Evolutionary conservation across 23 red algal genomes (phyloP).

Genomic region (Agarophyton chilense): DNA sequence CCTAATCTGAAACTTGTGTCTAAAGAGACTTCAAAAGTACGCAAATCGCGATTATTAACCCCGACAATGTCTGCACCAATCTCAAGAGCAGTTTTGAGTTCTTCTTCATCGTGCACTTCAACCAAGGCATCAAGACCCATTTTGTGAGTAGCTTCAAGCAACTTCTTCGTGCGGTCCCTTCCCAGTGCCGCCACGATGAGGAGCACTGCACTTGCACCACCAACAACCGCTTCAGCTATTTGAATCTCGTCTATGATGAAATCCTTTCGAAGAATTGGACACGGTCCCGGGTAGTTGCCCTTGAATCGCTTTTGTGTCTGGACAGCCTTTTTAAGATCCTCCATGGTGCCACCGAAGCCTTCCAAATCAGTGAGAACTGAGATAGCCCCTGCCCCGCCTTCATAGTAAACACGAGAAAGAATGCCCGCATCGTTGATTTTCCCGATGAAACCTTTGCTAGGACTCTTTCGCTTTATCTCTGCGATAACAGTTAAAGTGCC

Average conservation of each 20-base stretch:
- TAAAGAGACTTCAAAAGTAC: conserved; percentile 82
- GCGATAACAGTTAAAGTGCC: conserved; percentile 89
- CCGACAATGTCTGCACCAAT: conserved; percentile 93
- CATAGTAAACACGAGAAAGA: conserved; percentile 82
- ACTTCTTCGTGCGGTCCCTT: conserved; percentile 61
- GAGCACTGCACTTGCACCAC: conserved; percentile 86
- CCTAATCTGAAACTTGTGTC: conserved; percentile 67
- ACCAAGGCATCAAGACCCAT: conserved; percentile 93
- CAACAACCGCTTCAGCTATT: conserved; percentile 93
- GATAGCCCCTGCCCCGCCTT: conserved; percentile 90
- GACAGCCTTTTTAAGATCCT: conserved; percentile 82
- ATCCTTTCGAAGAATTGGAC: conserved; percentile 93
- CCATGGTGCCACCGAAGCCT: conserved; percentile 92
- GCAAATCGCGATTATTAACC: conserved; percentile 91
- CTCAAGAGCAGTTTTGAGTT: conserved; percentile 78
- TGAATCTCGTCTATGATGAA: conserved; percentile 99
- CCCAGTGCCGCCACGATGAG: conserved; percentile 96
- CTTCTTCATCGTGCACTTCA: conserved; percentile 93
- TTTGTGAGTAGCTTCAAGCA: conserved; percentile 73
- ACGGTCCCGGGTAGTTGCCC: conserved; percentile 89
- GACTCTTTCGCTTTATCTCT: conserved; percentile 95
- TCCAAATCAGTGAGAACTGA: conserved; percentile 93
- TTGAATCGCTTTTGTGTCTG: conserved; percentile 65
- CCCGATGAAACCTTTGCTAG: conserved; percentile 82
- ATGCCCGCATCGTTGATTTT: conserved; percentile 73